Conservation (phyloP, 345 rosid genomes). For the Acer saccharum region DNA sequence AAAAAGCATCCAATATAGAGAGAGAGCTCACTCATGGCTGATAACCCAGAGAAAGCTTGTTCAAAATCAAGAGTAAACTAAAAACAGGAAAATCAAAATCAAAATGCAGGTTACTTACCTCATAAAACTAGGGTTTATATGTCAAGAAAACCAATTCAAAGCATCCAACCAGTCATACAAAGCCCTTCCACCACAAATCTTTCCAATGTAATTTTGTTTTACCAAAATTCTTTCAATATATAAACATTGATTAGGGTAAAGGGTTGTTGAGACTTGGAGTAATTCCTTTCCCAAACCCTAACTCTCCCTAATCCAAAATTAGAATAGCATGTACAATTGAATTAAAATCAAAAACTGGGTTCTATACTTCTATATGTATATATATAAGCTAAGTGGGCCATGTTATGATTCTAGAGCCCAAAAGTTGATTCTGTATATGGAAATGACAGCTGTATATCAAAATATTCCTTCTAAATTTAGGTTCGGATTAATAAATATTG, state of each 20-base stretch:
- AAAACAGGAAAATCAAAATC: neutral
- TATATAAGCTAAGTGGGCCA: neutral
- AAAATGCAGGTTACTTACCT: conserved; percentile 15
- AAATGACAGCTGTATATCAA: neutral
- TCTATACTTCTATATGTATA: too few species aligned
- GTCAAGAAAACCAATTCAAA: neutral
- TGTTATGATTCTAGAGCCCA: neutral
- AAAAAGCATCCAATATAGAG: neutral
- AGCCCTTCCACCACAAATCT: neutral
- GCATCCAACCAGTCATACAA: neutral
- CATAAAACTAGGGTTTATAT: neutral
- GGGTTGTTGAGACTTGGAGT: neutral
- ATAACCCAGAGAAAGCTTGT: neutral
- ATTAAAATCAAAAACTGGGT: neutral
- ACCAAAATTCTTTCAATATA: neutral
- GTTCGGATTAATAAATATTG: too few species aligned
- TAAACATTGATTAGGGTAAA: neutral
- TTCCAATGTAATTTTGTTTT: neutral
- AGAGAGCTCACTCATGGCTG: too few species aligned
- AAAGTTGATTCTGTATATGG: neutral
- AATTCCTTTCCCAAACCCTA: neutral
- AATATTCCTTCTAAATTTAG: too few species aligned
- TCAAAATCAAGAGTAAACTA: neutral
- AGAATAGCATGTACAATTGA: neutral
- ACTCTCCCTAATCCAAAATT: neutral